Evolutionary conservation across 2,329 filamentous ascomycete species (phyloP), one percentile per base, ranked within the genome.

Genomic region (Volutella citrinella): DNA sequence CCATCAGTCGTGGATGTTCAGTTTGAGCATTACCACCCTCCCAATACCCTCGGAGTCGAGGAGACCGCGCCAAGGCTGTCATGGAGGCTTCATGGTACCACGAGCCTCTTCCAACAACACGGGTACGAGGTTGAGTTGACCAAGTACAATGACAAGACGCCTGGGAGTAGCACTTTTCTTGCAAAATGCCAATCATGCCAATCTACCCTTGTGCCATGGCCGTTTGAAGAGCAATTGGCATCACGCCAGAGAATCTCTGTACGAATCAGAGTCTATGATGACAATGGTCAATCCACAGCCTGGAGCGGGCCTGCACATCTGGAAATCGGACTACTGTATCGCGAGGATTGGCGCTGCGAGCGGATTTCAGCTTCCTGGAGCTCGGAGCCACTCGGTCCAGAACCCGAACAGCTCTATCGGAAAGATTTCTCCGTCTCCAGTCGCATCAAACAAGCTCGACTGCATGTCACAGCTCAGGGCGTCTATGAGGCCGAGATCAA

Each of bases 391-490:
- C 29, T 38, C 19, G 44, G 43, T 17, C 38, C 47, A 11, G 34
- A 48, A 3, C 47, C 46, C 2, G 41, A 45, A 13, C 35, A 49
- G 14, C 20, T 49, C 3, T 59, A 67, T 27, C 48, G 61, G 2
- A 65, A 61, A n/a, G 40, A 44, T 2, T 68, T 69, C 21, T 19
- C 39, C 1, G 27, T 60, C 0, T 30, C 40, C 11, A 9, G 8
- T 12, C 30, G 34, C 6, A 13, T 40, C 5, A 7, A 19, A 11
- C 32, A 29, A 10, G 68, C 66, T 0, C 52, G 65, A 2, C 49
- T 74, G 0, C 72, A 72, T 30, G 61, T 69, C 19, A 70, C 69
- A 0, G 57, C 61, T 0, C 55, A 64, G n/a, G 69, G 70, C 3
- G 35, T 71, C 2, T 74, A 69, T 31, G 56, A 65, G 20, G 63